Evolutionary conservation across 352 stramenopile species (phyloP).

Genomic region (Phytophthora nicotianae): DNA sequence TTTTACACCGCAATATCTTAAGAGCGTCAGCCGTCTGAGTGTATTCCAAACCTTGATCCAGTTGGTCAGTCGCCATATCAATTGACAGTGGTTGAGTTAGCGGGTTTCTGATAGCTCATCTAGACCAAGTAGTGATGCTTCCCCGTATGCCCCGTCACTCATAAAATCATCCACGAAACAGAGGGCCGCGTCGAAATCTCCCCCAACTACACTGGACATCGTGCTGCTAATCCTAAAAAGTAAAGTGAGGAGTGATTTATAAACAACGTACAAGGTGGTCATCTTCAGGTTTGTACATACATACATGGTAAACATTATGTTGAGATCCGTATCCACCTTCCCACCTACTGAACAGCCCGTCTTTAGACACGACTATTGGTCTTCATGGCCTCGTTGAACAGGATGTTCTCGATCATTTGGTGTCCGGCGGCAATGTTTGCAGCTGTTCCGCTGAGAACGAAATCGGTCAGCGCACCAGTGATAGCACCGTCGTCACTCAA

Average conservation of each 20-base stretch:
- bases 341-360: too few relatives aligned
- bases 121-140: slow-evolving; percentile 18
- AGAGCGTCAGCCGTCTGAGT: too few relatives aligned
- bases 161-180: slow-evolving; percentile 44
- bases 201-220: slow-evolving; percentile 37
- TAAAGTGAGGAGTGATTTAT: too few relatives aligned
- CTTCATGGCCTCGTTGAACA: slow-evolving; percentile 51
- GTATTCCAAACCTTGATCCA: too few relatives aligned
- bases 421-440: slow-evolving; percentile 47
- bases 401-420: slow-evolving; percentile 59
- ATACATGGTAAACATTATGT: too few relatives aligned
- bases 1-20: too few relatives aligned
- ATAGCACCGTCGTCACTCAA: slow-evolving; percentile 33
- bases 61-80: too few relatives aligned
- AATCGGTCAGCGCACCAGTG: slow-evolving; percentile 42
- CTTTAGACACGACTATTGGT: slow-evolving; percentile 25
- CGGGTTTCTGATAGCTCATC: slow-evolving; percentile 29
- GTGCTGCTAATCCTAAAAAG: too few relatives aligned
- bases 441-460: slow-evolving; percentile 43
- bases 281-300: background rate
- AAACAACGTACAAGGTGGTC: too few relatives aligned
- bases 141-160: slow-evolving; percentile 17
- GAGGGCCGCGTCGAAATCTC: slow-evolving; percentile 40
- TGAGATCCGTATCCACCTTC: too few relatives aligned
- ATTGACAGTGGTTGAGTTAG: too few relatives aligned